Conservation (phyloP, 2,329 filamentous ascomycete species). For the Colletotrichum sp. region DNA sequence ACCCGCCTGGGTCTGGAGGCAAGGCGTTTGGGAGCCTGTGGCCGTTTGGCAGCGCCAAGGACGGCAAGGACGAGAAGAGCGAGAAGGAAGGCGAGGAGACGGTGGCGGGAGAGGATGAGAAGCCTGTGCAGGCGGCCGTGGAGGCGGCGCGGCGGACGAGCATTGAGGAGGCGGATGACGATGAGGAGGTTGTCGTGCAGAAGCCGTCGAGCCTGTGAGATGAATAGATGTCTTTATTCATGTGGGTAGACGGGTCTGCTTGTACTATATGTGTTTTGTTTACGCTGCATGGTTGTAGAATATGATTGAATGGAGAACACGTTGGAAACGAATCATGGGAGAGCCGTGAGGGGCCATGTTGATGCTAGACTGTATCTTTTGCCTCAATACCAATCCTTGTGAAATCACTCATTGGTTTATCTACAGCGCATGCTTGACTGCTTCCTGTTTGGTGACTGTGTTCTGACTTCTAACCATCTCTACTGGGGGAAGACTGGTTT, state of each 20-base stretch:
- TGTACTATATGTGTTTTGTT: constrained; percentile 21
- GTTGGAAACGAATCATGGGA: neutral
- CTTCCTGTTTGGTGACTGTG: neutral
- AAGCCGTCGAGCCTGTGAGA: constrained; percentile 12
- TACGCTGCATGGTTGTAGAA: constrained; percentile 10
- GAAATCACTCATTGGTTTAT: neutral
- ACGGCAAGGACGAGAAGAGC: constrained; percentile 38
- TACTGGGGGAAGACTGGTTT: no score
- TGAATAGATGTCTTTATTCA: neutral
- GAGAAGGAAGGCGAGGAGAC: constrained; percentile 21
- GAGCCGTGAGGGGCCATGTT: neutral
- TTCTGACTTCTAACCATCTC: neutral
- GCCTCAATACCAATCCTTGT: neutral
- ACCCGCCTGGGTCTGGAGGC: constrained; percentile 44
- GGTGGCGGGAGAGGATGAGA: constrained; percentile 40
- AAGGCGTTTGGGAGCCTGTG: constrained; percentile 57
- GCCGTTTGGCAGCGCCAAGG: constrained; percentile 52
- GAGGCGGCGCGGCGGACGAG: constrained; percentile 61
- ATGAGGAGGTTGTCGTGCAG: constrained; percentile 46
- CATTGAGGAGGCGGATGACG: constrained; percentile 64
- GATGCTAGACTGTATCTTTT: neutral
- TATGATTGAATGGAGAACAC: constrained; percentile 8
- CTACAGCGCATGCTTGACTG: neutral
- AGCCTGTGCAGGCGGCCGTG: constrained; percentile 49
- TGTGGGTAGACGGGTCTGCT: neutral